A percentile compares a stretch with the other conserved stretches of the same genome.
phyloP scores from a whole-genome alignment of 257 asterid species.

The Sherardia arvensis region DNA sequence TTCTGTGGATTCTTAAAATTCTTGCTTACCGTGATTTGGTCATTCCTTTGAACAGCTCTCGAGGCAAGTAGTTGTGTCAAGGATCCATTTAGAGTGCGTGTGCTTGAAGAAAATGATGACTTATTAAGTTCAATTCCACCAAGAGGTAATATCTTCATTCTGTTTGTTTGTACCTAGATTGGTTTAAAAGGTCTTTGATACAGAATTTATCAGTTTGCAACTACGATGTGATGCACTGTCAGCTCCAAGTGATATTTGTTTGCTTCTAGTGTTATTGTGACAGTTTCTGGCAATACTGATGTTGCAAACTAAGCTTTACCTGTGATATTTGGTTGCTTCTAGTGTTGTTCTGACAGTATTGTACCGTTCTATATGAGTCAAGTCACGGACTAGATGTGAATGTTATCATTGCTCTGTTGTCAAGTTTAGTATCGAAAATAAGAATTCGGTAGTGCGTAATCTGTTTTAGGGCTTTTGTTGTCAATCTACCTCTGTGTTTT shows the following conservation, averaged over 20 bases:
- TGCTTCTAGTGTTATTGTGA: not conserved
- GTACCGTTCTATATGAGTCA: not conserved
- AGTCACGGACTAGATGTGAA: not conserved
- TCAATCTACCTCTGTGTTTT: not conserved
- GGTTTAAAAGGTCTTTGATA: no score
- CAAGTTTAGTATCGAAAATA: not conserved
- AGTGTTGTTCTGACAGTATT: no score
- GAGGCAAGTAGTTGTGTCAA: constrained; percentile 55
- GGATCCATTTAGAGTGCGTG: constrained; percentile 45
- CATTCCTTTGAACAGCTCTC: constrained; percentile 49
- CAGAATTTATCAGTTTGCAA: not conserved
- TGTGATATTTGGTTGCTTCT: no score
- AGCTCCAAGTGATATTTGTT: not conserved
- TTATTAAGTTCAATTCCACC: constrained; percentile 48
- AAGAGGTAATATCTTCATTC: no score
- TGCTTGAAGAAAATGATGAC: constrained; percentile 54
- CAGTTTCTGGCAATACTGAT: not conserved
- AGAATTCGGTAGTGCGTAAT: not conserved
- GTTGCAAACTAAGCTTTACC: no score
- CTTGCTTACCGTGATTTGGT: constrained; percentile 3
- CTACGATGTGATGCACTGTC: constrained; percentile 1
- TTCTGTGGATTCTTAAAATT: not conserved
- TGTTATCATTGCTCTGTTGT: not conserved
- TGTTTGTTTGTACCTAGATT: no score
- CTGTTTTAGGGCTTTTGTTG: not conserved